A percentile compares a stretch with the other conserved stretches of the same genome.
Conservation (phyloP, 2,329 filamentous ascomycete genomes). For the Ilyonectria destructans region DNA sequence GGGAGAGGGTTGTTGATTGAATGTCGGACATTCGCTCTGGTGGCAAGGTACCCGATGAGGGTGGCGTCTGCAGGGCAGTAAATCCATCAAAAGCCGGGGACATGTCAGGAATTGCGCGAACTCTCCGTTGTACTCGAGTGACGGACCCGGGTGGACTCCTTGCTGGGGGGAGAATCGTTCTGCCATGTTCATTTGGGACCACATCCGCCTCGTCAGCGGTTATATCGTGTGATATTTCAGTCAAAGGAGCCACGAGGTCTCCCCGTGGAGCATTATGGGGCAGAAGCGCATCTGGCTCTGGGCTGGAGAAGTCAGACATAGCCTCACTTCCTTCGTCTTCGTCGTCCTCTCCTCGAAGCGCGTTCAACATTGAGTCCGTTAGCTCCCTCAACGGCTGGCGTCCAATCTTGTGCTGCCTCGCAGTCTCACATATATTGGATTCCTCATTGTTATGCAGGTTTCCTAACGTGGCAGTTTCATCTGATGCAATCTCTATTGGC, state of each 20-base stretch:
- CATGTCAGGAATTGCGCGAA: constrained; percentile 10
- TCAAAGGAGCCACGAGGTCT: not conserved
- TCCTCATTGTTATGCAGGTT: constrained; percentile 25
- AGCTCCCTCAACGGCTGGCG: constrained; percentile 45
- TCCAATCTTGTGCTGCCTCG: constrained; percentile 22
- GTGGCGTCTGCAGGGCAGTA: constrained; percentile 45
- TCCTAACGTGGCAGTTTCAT: constrained; percentile 53
- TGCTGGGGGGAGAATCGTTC: constrained; percentile 8
- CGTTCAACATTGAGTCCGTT: constrained; percentile 44
- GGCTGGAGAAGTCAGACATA: constrained; percentile 11
- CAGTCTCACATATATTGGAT: constrained; percentile 26
- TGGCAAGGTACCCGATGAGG: constrained; percentile 43
- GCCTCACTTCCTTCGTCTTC: constrained; percentile 25
- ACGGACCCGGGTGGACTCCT: constrained; percentile 32
- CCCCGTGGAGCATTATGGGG: constrained; percentile 15
- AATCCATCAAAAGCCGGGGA: constrained; percentile 11
- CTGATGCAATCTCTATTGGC: constrained; percentile 54
- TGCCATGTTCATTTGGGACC: constrained; percentile 23
- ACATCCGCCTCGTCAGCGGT: not conserved
- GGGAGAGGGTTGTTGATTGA: not conserved
- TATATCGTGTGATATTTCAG: not conserved
- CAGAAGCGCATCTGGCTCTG: constrained; percentile 23
- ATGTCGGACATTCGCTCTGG: constrained; percentile 20
- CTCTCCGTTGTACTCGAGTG: constrained; percentile 19
- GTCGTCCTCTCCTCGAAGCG: constrained; percentile 37